Percentiles rank a stretch among this genome's conserved stretches.
phyloP scores from a whole-genome alignment of 768 basidiomycete species.

The Tulasnella sp. region DNA sequence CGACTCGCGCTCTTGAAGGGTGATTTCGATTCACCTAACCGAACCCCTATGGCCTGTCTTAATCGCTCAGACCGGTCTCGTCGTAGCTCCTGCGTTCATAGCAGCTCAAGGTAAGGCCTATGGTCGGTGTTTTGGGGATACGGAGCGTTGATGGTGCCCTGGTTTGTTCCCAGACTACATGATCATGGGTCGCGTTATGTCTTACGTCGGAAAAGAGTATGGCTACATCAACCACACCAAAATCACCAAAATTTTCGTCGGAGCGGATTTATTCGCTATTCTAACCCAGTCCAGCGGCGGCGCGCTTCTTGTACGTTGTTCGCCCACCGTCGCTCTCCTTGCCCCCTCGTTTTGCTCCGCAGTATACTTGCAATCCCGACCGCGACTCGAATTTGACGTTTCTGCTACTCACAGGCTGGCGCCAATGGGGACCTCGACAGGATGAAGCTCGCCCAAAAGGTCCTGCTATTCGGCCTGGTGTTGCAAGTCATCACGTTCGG shows the following conservation, averaged over 20 bases:
- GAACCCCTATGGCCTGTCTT: neutral
- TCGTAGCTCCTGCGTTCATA: constrained; percentile 22
- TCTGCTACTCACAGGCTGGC: neutral
- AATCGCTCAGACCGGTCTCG: constrained; percentile 7
- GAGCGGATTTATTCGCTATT: constrained; percentile 20
- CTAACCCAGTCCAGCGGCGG: constrained; percentile 18
- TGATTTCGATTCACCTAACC: neutral
- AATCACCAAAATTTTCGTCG: constrained; percentile 21
- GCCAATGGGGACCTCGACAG: neutral
- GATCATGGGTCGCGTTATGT: constrained; percentile 21
- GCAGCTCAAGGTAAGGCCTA: constrained; percentile 12
- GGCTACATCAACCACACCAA: constrained; percentile 12
- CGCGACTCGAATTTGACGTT: neutral
- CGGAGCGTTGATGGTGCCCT: neutral
- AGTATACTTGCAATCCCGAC: neutral
- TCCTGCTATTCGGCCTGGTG: constrained; percentile 18
- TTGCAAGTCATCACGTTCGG: constrained; percentile 20
- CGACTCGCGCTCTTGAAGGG: neutral
- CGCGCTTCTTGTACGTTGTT: neutral
- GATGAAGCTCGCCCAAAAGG: constrained; percentile 2
- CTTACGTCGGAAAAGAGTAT: constrained; percentile 19
- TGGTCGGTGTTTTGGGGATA: neutral
- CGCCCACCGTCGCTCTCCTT: neutral
- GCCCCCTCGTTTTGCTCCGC: neutral
- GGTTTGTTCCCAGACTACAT: constrained; percentile 18